Percentiles rank a stretch among this genome's conserved stretches.
These are phyloP conservation scores for Saksenaea oblongispora DNA, from an alignment of 371 early-diverging fungal genomes.

Conservation along the genomic window DNA sequence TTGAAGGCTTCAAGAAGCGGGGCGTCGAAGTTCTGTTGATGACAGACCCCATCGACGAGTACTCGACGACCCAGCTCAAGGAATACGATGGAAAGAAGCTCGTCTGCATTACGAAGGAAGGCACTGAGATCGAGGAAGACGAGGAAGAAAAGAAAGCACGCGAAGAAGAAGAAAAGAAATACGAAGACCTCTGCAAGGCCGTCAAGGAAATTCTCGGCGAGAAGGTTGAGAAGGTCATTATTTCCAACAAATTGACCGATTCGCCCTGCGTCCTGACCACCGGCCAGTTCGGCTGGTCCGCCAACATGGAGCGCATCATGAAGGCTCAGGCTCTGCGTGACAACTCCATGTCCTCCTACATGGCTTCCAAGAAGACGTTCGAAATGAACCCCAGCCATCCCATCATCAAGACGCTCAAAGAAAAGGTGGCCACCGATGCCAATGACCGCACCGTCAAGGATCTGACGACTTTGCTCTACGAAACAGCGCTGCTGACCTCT, in stretches of 20 bases:
- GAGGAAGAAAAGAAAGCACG: slow-evolving; percentile 92
- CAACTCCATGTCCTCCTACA: slow-evolving; percentile 93
- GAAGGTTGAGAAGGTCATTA: slow-evolving; percentile 97
- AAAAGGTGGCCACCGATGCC: slow-evolving; percentile 88
- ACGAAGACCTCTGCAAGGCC: slow-evolving; percentile 80
- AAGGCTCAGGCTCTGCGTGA: slow-evolving; percentile 98
- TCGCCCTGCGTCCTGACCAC: slow-evolving; percentile 98
- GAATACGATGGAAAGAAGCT: slow-evolving; percentile 99
- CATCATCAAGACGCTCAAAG: slow-evolving; percentile 91
- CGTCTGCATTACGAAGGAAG: slow-evolving; percentile 98
- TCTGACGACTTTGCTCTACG: slow-evolving; percentile 90
- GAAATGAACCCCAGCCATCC: slow-evolving; percentile 96
- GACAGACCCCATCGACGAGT: slow-evolving; percentile 96
- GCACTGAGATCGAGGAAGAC: slow-evolving; percentile 97
- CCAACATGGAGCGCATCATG: slow-evolving; percentile 99
- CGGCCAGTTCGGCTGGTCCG: slow-evolving; percentile 98
- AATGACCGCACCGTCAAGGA: slow-evolving; percentile 98
- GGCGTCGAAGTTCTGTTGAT: slow-evolving; percentile 96
- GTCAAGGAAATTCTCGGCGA: slow-evolving; percentile 95
- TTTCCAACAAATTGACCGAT: slow-evolving; percentile 93
- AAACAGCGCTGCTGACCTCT: slow-evolving; percentile 92
- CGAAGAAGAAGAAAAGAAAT: slow-evolving; percentile 86
- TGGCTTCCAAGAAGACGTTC: slow-evolving; percentile 98
- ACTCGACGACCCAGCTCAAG: slow-evolving; percentile 96
- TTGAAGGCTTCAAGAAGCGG: slow-evolving; percentile 97